These are phyloP conservation scores for Andrographis paniculata DNA, from an alignment of 305 asterid genomes.

Conservation along the genomic window DNA sequence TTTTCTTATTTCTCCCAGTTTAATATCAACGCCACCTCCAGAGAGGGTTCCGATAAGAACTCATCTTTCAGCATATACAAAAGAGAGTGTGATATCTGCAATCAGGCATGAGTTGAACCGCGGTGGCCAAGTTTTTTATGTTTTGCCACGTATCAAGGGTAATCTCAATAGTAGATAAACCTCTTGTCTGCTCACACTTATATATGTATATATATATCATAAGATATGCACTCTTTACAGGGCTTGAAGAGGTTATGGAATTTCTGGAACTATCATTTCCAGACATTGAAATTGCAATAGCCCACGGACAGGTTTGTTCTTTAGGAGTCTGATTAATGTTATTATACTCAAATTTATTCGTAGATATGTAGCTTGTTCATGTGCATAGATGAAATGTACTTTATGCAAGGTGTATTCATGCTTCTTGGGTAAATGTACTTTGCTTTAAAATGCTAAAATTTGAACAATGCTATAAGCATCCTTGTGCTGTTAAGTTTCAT, in stretches of 20 bases:
- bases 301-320: slow-evolving; percentile 85
- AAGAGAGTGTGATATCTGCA: slow-evolving; percentile 72
- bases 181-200: slow-evolving; percentile 11
- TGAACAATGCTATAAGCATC: too few species aligned
- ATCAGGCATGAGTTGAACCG: slow-evolving; percentile 84
- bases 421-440: too few species aligned
- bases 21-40: slow-evolving; percentile 93
- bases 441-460: too few species aligned
- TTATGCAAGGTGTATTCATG: too few species aligned
- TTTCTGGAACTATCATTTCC: slow-evolving; percentile 68
- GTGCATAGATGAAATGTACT: slow-evolving; percentile 5
- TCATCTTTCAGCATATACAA: slow-evolving; percentile 70
- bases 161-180: slow-evolving; percentile 13
- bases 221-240: slow-evolving; percentile 35
- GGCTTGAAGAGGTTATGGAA: slow-evolving; percentile 91
- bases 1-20: slow-evolving; percentile 40
- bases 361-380: slow-evolving; percentile 8
- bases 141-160: slow-evolving; percentile 97
- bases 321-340: slow-evolving; percentile 10
- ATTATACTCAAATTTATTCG: slow-evolving; percentile 4
- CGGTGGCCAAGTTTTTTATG: slow-evolving; percentile 89
- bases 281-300: slow-evolving; percentile 76
- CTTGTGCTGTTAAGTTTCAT: background rate
- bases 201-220: background rate
- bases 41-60: slow-evolving; percentile 96